Evolutionary conservation across 805 yeast genomes (phyloP), one percentile per base, ranked within the genome.

Genomic region (Schwanniomyces polymorphus): DNA sequence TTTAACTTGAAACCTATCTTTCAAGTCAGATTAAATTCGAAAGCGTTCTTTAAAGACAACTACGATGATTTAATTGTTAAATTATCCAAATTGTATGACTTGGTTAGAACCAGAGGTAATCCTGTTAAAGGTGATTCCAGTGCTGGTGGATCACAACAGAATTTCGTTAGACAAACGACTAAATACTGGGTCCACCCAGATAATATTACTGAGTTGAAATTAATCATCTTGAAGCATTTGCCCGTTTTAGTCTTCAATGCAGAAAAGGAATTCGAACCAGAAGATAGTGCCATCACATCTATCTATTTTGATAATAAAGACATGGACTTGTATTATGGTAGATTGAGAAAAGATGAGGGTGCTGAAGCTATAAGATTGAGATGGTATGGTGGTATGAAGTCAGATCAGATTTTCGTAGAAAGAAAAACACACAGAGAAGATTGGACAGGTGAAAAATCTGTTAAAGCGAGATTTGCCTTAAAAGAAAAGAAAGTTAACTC

Each of bases 391-490:
- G 97, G 97, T 46, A 94, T 94, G 99, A 78, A 80, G 45, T 79
- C 91, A 1, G 97, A 92, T 57, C 88, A 88, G 37, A 88, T 92
- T 46, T 94, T 94, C 54, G 96, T 92, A 41, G 99, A 94, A 72
- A 82, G 99, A 68, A 94, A 94, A 68, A 94, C 99, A 5, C 99
- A 94, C 65, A 82, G 99, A 68, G 99, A 94, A 69, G 99, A 94
- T 74, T 92, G 99, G 99, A 94, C 99, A 2, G 99, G 99, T 58
- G 99, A 94, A 68, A 92, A 92, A 70, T 89, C 97, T n/a, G 99
- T 94, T 54, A 94, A 94, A 71, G 98, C 98, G 5, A 81, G 99
- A 66, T 94, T 94, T 70, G 85, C 92, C 17, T 72, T 94, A 55
- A 94, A 91, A 67, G 99, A 94, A 66, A 89, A 86, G 65, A 80